phyloP scores from a whole-genome alignment of 148 eudicot species.

The Amaranthus palmeri region DNA sequence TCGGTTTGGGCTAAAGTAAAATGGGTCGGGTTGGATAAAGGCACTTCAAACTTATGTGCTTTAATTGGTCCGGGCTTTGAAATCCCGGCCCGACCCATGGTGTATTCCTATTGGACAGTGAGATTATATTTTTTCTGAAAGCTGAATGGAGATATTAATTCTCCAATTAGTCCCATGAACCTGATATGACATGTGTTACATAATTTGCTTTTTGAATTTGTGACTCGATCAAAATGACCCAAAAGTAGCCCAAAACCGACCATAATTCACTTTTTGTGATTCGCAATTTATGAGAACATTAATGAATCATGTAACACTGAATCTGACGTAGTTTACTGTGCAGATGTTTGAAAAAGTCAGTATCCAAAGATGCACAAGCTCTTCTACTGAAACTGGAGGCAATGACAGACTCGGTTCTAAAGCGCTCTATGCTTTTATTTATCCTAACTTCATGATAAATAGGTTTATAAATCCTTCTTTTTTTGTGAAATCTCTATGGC shows the following conservation, averaged over 20 bases:
- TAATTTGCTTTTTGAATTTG: no score
- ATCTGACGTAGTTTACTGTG: constrained; percentile 4
- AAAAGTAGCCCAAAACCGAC: no score
- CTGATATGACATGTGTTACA: background rate
- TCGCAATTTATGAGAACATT: no score
- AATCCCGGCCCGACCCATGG: no score
- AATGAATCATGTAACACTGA: no score
- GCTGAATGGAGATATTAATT: background rate
- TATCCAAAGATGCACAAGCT: constrained; percentile 64
- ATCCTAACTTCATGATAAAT: constrained; percentile 94
- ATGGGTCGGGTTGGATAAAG: no score
- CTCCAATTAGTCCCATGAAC: background rate
- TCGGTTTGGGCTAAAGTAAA: no score
- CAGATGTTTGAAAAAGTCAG: constrained; percentile 87
- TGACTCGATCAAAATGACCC: no score
- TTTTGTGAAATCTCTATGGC: background rate
- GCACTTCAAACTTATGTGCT: background rate
- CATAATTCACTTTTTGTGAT: no score
- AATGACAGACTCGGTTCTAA: constrained; percentile 70
- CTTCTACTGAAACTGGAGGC: constrained; percentile 28
- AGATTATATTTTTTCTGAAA: background rate
- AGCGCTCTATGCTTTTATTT: constrained; percentile 81
- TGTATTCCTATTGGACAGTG: no score
- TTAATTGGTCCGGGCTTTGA: background rate
- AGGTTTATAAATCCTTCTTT: constrained; percentile 30